These are phyloP conservation scores for Paramecium octaurelia DNA, from an alignment of 73 alveolate genomes.

Conservation along the genomic window DNA sequence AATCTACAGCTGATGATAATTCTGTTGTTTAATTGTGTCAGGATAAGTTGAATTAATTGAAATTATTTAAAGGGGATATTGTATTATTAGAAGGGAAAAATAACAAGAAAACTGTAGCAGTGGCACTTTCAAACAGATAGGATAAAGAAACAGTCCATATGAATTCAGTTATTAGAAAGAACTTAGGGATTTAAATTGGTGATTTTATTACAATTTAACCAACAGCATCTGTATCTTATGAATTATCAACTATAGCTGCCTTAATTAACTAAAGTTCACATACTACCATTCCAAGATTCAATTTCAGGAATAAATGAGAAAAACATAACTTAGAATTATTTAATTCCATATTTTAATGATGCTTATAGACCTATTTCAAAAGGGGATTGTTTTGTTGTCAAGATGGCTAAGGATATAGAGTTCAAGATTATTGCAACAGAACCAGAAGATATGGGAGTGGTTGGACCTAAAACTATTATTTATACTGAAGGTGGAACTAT, in stretches of 20 bases:
- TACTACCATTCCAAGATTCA: conserved; percentile 96
- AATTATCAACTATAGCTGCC: conserved; percentile 66
- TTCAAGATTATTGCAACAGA: conserved; percentile 97
- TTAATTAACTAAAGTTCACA: conserved; percentile 91
- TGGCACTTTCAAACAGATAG: conserved; percentile 85
- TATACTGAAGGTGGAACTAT: conserved; percentile 95
- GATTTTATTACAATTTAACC: conserved; percentile 60
- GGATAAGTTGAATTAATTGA: conserved; percentile 95
- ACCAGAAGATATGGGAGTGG: conserved; percentile 96
- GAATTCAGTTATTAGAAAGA: conserved; percentile 96
- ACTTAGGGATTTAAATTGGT: conserved; percentile 92
- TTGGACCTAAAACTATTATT: conserved; percentile 96
- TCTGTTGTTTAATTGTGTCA: conserved; percentile 89
- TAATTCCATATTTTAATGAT: conserved; percentile 96
- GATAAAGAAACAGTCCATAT: conserved; percentile 90
- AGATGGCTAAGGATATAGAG: conserved; percentile 97
- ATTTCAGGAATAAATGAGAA: conserved; percentile 96
- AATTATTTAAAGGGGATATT: conserved; percentile 94
- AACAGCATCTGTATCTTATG: neutral
- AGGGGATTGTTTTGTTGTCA: conserved; percentile 95
- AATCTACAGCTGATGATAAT: conserved; percentile 82
- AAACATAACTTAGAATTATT: conserved; percentile 89
- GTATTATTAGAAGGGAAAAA: conserved; percentile 96
- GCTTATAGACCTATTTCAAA: conserved; percentile 98
- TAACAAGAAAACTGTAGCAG: conserved; percentile 95